phyloP scores from a whole-genome alignment of 1,284 basidiomycete genomes.

The Naganishia liquefaciens region DNA sequence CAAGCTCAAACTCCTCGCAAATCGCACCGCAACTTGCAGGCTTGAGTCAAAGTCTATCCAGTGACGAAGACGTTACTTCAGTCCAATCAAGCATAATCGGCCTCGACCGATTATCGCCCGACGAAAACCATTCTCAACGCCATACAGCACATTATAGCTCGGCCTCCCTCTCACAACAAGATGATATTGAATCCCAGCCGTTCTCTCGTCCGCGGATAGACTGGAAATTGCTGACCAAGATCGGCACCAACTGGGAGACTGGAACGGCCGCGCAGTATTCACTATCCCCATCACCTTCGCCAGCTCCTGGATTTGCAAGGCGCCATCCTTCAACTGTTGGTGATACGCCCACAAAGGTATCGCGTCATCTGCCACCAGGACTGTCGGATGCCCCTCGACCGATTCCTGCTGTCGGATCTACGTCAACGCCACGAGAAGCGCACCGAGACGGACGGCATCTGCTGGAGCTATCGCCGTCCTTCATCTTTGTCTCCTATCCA shows the following conservation, averaged over 20 bases:
- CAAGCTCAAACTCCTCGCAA: too few species aligned
- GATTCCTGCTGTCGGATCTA: background rate
- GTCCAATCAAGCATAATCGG: background rate
- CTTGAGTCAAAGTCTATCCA: too few species aligned
- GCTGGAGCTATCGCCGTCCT: conserved; percentile 49
- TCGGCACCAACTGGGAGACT: conserved; percentile 53
- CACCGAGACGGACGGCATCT: conserved; percentile 10
- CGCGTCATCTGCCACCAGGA: background rate
- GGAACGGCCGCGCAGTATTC: conserved; percentile 48
- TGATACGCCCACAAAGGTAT: conserved; percentile 2
- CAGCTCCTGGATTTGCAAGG: conserved; percentile 5
- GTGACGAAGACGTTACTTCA: too few species aligned
- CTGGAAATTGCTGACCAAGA: conserved; percentile 51
- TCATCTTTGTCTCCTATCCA: conserved; percentile 50
- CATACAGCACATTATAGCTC: background rate
- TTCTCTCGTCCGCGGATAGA: conserved; percentile 42
- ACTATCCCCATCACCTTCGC: conserved; percentile 47
- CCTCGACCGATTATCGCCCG: background rate
- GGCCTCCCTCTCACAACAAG: background rate
- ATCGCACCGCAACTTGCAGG: too few species aligned
- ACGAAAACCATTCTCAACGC: background rate
- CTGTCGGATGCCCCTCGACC: background rate
- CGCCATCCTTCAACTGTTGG: background rate
- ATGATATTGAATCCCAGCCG: conserved; percentile 8
- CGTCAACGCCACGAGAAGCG: background rate